phyloP scores from a whole-genome alignment of 441 rosid genomes.

The Euphorbia celastroides region DNA sequence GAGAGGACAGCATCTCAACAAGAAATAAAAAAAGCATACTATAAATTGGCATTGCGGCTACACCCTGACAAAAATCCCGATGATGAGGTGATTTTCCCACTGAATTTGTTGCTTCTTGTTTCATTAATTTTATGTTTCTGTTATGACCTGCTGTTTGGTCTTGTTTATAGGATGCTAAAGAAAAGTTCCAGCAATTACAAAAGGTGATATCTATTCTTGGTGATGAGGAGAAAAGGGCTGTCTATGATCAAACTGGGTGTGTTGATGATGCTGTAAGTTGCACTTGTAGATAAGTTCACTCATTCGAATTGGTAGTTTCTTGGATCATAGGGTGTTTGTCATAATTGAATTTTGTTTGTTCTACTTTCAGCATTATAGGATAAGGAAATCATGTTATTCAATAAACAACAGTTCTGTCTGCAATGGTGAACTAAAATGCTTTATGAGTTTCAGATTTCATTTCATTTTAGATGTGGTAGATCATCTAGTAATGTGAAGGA shows the following conservation, averaged over 20 bases:
- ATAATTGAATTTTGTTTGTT: neutral
- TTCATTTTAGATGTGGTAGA: neutral
- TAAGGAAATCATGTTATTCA: neutral
- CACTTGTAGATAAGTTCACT: too few relatives aligned
- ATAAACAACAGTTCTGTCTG: neutral
- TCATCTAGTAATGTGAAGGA: neutral
- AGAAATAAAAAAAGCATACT: constrained; percentile 83
- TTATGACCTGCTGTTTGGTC: constrained; percentile 8
- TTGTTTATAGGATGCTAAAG: constrained; percentile 71
- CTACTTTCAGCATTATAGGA: neutral
- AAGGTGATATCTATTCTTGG: constrained; percentile 89
- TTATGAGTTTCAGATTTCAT: neutral
- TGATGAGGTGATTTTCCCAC: constrained; percentile 51
- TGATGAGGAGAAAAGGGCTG: constrained; percentile 75
- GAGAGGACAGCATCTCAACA: constrained; percentile 65
- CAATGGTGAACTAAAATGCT: neutral
- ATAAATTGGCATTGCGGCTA: constrained; percentile 77
- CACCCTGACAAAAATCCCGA: constrained; percentile 95
- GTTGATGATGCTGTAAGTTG: constrained; percentile 82
- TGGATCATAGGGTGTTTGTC: neutral
- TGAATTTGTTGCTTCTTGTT: neutral
- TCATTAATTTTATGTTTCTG: neutral
- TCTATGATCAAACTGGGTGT: constrained; percentile 91
- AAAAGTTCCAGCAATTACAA: constrained; percentile 90
- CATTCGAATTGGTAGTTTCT: neutral